A percentile compares a stretch with the other conserved stretches of the same genome.
Conservation (phyloP, 768 basidiomycete species). For the Pleurotus citrinopileatus region DNA sequence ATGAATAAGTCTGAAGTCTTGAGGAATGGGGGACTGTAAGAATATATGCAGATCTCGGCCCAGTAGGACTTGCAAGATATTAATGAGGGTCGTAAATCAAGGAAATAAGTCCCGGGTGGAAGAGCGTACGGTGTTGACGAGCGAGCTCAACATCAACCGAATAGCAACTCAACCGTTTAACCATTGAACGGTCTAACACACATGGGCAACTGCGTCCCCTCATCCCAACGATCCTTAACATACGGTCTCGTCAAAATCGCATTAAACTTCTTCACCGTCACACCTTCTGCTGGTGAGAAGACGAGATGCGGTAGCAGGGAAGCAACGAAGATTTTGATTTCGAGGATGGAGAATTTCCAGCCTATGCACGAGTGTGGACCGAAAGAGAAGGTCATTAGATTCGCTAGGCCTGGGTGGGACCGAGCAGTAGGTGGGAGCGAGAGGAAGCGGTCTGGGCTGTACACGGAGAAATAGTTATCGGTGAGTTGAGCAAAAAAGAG, state of each 20-base stretch:
- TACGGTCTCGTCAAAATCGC: conserved; percentile 49
- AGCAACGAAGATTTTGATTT: conserved; percentile 51
- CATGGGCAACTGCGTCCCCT: conserved; percentile 40
- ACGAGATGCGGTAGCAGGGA: conserved; percentile 42
- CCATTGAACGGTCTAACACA: conserved; percentile 22
- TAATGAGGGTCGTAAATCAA: too few relatives aligned
- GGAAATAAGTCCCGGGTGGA: too few relatives aligned
- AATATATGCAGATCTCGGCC: too few relatives aligned
- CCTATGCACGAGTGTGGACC: conserved; percentile 51
- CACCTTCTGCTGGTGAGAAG: conserved; percentile 38
- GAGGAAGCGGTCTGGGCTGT: conserved; percentile 54
- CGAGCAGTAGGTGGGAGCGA: conserved; percentile 33
- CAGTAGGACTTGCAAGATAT: too few relatives aligned
- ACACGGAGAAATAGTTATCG: too few relatives aligned
- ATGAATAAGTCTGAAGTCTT: too few relatives aligned
- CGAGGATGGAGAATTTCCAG: conserved; percentile 41
- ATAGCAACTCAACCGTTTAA: too few relatives aligned
- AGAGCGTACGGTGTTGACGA: too few relatives aligned
- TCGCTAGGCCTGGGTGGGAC: conserved; percentile 43
- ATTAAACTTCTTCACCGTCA: conserved; percentile 44
- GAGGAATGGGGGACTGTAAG: too few relatives aligned
- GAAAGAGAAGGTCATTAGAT: conserved; percentile 52
- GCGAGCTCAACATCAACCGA: too few relatives aligned
- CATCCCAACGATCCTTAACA: conserved; percentile 35
- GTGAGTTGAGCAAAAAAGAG: conserved; percentile 6